Conservation (phyloP, 257 asterid species). For the Nicotiana sylvestris region DNA sequence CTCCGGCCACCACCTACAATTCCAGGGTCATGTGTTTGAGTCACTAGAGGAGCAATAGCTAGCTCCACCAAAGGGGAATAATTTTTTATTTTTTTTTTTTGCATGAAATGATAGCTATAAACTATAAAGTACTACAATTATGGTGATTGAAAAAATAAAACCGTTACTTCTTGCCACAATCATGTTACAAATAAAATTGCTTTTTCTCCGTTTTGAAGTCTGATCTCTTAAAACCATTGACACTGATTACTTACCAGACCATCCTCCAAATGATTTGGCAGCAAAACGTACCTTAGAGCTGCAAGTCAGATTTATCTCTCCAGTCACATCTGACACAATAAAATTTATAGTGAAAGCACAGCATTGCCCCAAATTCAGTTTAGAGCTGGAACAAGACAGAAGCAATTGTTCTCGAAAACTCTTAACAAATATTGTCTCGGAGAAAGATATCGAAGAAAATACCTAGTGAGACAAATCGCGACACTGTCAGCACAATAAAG, state of each 20-base stretch:
- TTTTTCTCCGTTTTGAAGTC: too few relatives aligned
- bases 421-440: neutral
- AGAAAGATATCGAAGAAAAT: neutral
- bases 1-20: too few relatives aligned
- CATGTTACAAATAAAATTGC: neutral
- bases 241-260: neutral
- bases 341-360: neutral
- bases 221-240: too few relatives aligned
- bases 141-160: neutral
- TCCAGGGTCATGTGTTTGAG: too few relatives aligned
- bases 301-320: neutral
- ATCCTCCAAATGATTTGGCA: neutral
- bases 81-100: too few relatives aligned
- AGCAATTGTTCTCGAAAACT: neutral
- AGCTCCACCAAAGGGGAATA: too few relatives aligned
- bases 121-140: neutral
- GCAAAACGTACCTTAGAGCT: neutral
- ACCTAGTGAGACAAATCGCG: neutral
- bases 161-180: neutral
- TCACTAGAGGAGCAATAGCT: too few relatives aligned
- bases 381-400: neutral
- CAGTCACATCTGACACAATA: neutral
- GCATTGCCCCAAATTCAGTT: neutral
- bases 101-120: neutral
- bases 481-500: neutral